phyloP scores from a whole-genome alignment of 176 grass and related monocot species.

The maize (Zea mays) region DNA sequence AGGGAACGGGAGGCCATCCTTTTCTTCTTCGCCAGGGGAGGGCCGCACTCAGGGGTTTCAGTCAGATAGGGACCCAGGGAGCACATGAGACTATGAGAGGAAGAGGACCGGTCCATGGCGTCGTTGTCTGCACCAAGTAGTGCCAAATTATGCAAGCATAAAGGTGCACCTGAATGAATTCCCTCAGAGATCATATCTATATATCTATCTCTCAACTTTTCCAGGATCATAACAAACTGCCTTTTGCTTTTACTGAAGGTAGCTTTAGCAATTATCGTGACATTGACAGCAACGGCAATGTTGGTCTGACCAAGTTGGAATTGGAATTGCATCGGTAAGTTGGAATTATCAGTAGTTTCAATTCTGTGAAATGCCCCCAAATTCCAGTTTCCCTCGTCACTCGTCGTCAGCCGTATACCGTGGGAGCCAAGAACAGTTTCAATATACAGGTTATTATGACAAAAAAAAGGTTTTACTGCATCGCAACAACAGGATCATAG shows the following conservation, averaged over 20 bases:
- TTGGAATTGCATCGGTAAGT: background rate
- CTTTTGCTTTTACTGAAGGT: slow-evolving; percentile 29
- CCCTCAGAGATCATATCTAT: background rate
- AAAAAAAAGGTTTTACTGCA: slow-evolving; percentile 23
- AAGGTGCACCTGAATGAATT: slow-evolving; percentile 33
- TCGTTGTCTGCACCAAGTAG: slow-evolving; percentile 35
- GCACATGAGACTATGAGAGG: slow-evolving; percentile 26
- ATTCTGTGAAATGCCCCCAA: background rate
- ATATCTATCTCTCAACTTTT: slow-evolving; percentile 25
- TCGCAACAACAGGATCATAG: background rate
- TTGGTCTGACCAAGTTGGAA: background rate
- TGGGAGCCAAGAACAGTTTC: slow-evolving; percentile 23
- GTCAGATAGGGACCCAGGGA: slow-evolving; percentile 43
- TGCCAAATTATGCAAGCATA: slow-evolving; percentile 16
- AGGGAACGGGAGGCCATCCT: slow-evolving; percentile 5
- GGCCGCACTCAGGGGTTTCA: slow-evolving; percentile 27
- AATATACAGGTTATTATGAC: slow-evolving; percentile 21
- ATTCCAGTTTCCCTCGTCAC: background rate
- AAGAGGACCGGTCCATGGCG: slow-evolving; percentile 4
- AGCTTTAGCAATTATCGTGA: background rate
- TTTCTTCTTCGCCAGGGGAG: slow-evolving; percentile 17
- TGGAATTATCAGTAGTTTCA: too few relatives aligned
- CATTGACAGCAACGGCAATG: slow-evolving; percentile 13
- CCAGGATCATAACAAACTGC: slow-evolving; percentile 13
- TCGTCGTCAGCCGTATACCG: background rate